Evolutionary conservation across 345 rosid species (phyloP), one percentile per base, ranked within the genome.

Genomic region (Nephelium lappaceum): DNA sequence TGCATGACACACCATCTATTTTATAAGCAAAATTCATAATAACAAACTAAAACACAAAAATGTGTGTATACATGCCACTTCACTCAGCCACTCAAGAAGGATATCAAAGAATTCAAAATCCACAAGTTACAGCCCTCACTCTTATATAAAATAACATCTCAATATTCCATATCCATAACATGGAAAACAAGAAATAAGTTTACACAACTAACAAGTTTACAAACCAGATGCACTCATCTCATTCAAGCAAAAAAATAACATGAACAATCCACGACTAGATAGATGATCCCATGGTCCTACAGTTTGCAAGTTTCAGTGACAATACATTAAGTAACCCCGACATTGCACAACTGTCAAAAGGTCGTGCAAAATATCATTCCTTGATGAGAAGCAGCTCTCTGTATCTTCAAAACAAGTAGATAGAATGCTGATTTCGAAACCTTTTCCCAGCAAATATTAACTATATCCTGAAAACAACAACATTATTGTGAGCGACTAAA

Each of bases 271-370:
- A 57, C 23, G 64, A 67, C 68, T 41, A 53, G 41, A 76, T 27
- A 25, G 47, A 72, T 3, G 7, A 8, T 75, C 42, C 15, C 31
- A 19, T 21, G 51, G n/a, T 41, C 24, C 53, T 67, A 67, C 27
- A 64, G 72, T 19, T 45, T 12, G 31, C 49, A 79, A 85, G 73
- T 72, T 72, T 70, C 38, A 57, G 68, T 27, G 78, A 41, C 76
- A 64, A 65, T 93, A 95, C 99, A 90, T 95, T 95, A 81, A 92
- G 93, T 86, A 93, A 86, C 77, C 96, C 95, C 80, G 98, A 95
- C 99, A 95, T 95, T 83, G 92, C 85, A 87, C 58, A 69, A 63
- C 79, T 84, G 87, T 89, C 87, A 88, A 87, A 79, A 82, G 83
- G 25, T 67, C 84, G 81, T 81, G 88, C 86, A 83, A 88, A 81